Percentiles rank a stretch among this genome's conserved stretches.
Conservation (phyloP, 805 yeast genomes). For the Komagataella pastoris region DNA sequence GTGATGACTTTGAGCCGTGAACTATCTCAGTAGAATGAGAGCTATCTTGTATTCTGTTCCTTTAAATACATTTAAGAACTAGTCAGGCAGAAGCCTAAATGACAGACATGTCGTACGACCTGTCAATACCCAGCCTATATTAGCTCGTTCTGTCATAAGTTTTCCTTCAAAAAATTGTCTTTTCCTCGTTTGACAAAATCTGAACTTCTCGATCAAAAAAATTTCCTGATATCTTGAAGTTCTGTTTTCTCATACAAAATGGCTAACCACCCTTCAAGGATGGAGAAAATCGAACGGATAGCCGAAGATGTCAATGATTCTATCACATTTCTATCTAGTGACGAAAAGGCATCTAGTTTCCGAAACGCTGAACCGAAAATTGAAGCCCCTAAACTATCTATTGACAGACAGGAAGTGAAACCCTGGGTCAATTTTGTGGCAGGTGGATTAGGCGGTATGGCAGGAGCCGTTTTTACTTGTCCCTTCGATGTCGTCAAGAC, state of each 20-base stretch:
- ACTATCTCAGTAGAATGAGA: background rate
- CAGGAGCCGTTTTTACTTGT: constrained; percentile 87
- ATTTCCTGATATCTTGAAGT: background rate
- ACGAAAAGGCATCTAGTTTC: constrained; percentile 50
- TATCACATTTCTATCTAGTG: constrained; percentile 50
- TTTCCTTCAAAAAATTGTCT: background rate
- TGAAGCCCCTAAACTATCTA: background rate
- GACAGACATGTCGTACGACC: background rate
- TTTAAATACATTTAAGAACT: background rate
- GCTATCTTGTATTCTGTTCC: background rate
- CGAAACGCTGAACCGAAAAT: constrained; percentile 12
- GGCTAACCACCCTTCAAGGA: background rate
- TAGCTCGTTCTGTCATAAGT: background rate
- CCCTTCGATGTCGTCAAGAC: constrained; percentile 97
- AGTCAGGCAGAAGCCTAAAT: too few species aligned
- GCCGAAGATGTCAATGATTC: constrained; percentile 47
- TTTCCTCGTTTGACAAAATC: background rate
- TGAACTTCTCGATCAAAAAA: background rate
- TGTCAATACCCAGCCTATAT: background rate
- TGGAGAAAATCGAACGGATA: constrained; percentile 9
- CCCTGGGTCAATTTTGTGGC: constrained; percentile 83
- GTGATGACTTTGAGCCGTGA: too few species aligned
- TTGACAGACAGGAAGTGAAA: constrained; percentile 12
- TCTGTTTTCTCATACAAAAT: background rate
- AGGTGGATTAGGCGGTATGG: constrained; percentile 94